Base-by-base conservation (phyloP, 129 eudicot genomes). In the Flaveria trinervia region DNA sequence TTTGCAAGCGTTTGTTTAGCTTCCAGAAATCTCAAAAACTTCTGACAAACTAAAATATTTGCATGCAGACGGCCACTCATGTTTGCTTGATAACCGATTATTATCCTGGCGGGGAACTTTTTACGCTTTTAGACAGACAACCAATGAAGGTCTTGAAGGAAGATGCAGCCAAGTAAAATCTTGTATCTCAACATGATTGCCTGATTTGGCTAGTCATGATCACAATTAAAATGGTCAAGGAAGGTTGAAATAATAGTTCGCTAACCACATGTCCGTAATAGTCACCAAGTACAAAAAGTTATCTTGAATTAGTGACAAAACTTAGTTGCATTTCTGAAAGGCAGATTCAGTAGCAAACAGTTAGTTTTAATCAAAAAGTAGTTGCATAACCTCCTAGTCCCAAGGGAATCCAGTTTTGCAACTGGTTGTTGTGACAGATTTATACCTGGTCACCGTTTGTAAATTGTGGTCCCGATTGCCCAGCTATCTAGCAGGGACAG, bases 71-170 rank as follows among this genome's bases (percentile, higher is more conserved):
- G 3, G 85, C 84, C 70, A 89, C 94, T 49, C 99, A 91, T 72
- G 85, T 94, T 48, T 94, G 99, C 77, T 83, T 95, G 81, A 92
- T 95, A 81, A 95, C 97, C 20, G 99, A 95, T 81, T 95, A 95
- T 84, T 95, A 79, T 75, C 87, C 99, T 46, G 97, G 99, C 18
- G 99, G 99, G 43, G 99, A 95, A 89, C 97, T 95, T 68, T 95
- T 95, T 79, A 72, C 86, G 68, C 92, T 95, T 83, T 81, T 95
- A 68, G 99, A 95, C 62, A 87, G 86, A 69, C 99, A 95, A 67
- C 99, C 97, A 30, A 75, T 75, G 68, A 95, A 95, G 85, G 97
- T 91, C 76, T 80, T 95, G 70, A 91, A 88, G 82, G 99, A 95
- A 95, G 97, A 95, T 72, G 90, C 97, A 13, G 99, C 77, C 15